Evolutionary conservation across 768 basidiomycete genomes (phyloP), one percentile per base, ranked within the genome.

Genomic region (Mycena pura): DNA sequence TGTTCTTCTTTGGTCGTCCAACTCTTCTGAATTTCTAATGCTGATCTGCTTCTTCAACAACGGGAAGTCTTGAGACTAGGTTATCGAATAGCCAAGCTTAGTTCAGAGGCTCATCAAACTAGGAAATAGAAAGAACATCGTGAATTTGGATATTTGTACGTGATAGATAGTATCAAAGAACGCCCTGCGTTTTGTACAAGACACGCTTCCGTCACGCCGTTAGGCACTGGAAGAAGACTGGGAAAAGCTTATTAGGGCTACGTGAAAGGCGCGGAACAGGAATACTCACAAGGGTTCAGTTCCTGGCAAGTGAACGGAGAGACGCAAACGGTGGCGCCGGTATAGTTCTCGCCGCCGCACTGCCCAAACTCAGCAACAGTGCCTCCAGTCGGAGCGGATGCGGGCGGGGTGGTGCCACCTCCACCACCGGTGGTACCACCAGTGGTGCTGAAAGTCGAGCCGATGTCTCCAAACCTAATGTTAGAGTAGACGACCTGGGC

Each of bases 401-500:
- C 34, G 17, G 34, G 34, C 34, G 34, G 17, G 34, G 34, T 36
- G 34, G 34, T 36, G 34, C n/a, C n/a, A n/a, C n/a, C n/a, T n/a
- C n/a, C n/a, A n/a, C n/a, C n/a, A n/a, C n/a, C n/a, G n/a, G n/a
- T n/a, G n/a, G n/a, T n/a, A n/a, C n/a, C n/a, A n/a, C n/a, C n/a
- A n/a, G n/a, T n/a, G n/a, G n/a, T n/a, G n/a, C n/a, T n/a, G 34
- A 47, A 56, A 8, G 54, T 56, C 44, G 54, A 56, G 47, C 54
- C 54, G 54, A 56, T 46, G 34, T 46, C 46, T 39, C 56, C 56
- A 31, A 58, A 58, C 57, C 50, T 58, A 48, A 58, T 58, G 46
- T 57, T 57, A 27, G 56, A 57, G n/a, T 40, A 57, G 47, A 49
- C 34, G 46, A 57, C 56, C 29, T 58, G 57, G 55, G 55, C 55